These are phyloP conservation scores for Ustilago crameri DNA, from an alignment of 1,284 basidiomycete species.

Conservation along the genomic window DNA sequence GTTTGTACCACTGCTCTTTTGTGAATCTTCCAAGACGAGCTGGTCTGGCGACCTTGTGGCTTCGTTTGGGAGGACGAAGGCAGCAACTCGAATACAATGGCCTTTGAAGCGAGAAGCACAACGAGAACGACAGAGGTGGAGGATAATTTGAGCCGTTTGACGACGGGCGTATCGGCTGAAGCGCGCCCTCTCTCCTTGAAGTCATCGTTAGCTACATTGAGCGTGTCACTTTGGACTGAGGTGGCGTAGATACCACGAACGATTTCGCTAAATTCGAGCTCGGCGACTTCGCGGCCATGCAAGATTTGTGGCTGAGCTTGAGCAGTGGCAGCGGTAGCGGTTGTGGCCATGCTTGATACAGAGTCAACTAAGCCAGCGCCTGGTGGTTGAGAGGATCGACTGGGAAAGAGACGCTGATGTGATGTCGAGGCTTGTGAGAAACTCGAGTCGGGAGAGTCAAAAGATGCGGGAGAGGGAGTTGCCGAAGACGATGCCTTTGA, in stretches of 20 bases:
- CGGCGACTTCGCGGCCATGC: conserved; percentile 51
- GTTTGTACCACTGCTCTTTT: conserved; percentile 45
- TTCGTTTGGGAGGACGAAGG: conserved; percentile 14
- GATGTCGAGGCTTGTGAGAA: neutral
- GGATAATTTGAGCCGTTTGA: neutral
- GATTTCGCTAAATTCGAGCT: conserved; percentile 60
- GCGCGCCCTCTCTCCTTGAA: conserved; percentile 25
- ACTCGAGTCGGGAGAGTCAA: neutral
- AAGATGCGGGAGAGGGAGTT: neutral
- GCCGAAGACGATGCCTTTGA: neutral
- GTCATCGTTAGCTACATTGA: neutral
- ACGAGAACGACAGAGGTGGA: conserved; percentile 37
- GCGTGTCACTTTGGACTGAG: conserved; percentile 11
- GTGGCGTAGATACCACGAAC: conserved; percentile 52
- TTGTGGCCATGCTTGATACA: conserved; percentile 37
- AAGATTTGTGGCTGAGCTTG: conserved; percentile 17
- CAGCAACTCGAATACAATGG: conserved; percentile 52
- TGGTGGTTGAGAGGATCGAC: conserved; percentile 4
- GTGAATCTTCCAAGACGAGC: conserved; percentile 35
- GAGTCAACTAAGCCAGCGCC: conserved; percentile 26
- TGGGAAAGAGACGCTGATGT: conserved; percentile 11
- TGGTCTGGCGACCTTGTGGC: neutral
- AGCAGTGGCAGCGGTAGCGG: conserved; percentile 24
- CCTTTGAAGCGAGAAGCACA: conserved; percentile 49
- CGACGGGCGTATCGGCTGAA: neutral